Evolutionary conservation across 2,329 filamentous ascomycete genomes (phyloP).

Genomic region (Neofusicoccum umdonicola): DNA sequence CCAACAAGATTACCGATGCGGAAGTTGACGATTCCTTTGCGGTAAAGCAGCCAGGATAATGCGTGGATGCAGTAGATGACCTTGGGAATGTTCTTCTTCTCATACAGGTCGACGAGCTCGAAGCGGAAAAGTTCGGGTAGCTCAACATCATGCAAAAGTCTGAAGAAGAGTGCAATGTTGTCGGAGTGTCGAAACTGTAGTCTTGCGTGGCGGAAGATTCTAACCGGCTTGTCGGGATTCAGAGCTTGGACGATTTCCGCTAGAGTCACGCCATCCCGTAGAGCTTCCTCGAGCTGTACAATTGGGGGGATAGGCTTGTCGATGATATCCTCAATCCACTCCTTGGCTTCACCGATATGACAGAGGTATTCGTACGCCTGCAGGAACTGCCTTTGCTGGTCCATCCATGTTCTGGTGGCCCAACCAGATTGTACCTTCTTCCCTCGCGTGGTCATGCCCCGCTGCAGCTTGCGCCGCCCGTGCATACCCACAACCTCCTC

Average conservation of each 20-base stretch:
- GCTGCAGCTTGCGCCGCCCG: conserved; percentile 78
- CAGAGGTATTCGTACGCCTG: conserved; percentile 98
- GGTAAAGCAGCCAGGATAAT: conserved; percentile 92
- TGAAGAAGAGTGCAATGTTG: conserved; percentile 96
- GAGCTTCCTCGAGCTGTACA: conserved; percentile 86
- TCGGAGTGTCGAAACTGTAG: conserved; percentile 95
- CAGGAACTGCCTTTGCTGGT: conserved; percentile 93
- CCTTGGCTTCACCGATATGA: conserved; percentile 97
- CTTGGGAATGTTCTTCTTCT: conserved; percentile 99
- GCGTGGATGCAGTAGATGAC: conserved; percentile 99
- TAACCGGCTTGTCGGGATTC: conserved; percentile 69
- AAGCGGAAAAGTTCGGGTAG: conserved; percentile 95
- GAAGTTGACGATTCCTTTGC: conserved; percentile 92
- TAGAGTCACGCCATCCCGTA: conserved; percentile 88
- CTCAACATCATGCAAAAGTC: conserved; percentile 86
- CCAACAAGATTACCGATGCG: conserved; percentile 95
- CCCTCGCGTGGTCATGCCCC: conserved; percentile 55
- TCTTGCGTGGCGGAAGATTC: conserved; percentile 81
- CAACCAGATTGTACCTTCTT: conserved; percentile 60
- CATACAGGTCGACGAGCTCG: conserved; percentile 94
- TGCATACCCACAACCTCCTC: conserved; percentile 87
- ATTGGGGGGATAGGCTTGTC: conserved; percentile 84
- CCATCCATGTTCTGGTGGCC: conserved; percentile 94
- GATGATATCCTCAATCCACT: conserved; percentile 96
- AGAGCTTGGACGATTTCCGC: conserved; percentile 92